Percentiles rank a stretch among this genome's conserved stretches.
Evolutionary conservation across 768 basidiomycete species (phyloP).

Genomic region (Rhizopogon vinicolor): DNA sequence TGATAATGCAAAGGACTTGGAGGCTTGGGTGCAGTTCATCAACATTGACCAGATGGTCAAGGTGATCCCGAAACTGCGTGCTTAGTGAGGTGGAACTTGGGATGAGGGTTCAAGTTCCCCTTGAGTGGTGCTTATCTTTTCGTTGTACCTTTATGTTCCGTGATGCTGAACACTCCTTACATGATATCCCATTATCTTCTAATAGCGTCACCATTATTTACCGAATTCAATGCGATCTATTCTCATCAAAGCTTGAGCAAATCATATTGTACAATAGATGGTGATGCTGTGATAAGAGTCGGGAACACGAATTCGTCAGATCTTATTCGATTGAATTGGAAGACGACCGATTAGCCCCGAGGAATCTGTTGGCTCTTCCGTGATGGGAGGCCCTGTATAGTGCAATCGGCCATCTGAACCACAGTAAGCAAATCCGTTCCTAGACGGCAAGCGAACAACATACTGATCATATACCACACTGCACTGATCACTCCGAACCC

Average conservation of each 20-base stretch:
- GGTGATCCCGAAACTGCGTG: slow-evolving; percentile 70
- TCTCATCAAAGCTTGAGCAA: background rate
- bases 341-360: background rate
- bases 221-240: background rate
- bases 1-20: slow-evolving; percentile 58
- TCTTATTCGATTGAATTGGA: background rate
- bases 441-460: slow-evolving; percentile 14
- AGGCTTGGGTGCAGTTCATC: slow-evolving; percentile 81
- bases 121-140: background rate
- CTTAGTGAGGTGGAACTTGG: slow-evolving; percentile 27
- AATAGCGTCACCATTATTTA: slow-evolving; percentile 2
- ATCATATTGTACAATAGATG: no score
- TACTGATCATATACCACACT: slow-evolving; percentile 57
- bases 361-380: slow-evolving; percentile 10
- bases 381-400: slow-evolving; percentile 40
- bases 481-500: slow-evolving; percentile 56
- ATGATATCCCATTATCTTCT: slow-evolving; percentile 11
- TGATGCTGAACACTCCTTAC: background rate
- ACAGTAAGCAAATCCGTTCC: background rate
- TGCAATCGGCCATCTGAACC: slow-evolving; percentile 36
- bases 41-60: slow-evolving; percentile 79
- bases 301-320: no score
- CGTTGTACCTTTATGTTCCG: background rate
- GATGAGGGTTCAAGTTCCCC: background rate
- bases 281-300: background rate